Percentiles rank a stretch among this genome's conserved stretches.
Evolutionary conservation across 495 filamentous ascomycete genomes (phyloP).

Genomic region (Trichoderma virens): DNA sequence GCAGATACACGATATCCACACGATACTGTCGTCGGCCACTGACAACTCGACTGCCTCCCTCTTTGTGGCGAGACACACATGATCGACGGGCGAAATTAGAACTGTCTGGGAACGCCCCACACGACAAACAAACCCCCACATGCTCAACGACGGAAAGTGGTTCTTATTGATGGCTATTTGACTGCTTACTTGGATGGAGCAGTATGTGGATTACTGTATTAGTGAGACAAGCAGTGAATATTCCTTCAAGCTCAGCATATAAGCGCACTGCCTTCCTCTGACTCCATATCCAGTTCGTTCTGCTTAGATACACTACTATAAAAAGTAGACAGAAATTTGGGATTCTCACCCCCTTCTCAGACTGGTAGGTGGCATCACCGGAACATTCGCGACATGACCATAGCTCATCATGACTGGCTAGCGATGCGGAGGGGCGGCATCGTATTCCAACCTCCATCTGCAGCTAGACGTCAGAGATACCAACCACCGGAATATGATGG

Average conservation of each 20-base stretch:
- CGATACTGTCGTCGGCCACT: background rate
- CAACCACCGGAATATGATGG: background rate
- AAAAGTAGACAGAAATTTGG: too few species aligned
- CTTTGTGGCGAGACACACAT: background rate
- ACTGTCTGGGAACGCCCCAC: background rate
- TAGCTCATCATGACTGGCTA: background rate
- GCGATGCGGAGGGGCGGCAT: background rate
- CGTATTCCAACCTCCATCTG: background rate
- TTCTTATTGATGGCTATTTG: background rate
- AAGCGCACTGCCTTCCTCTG: too few species aligned
- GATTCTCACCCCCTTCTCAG: too few species aligned
- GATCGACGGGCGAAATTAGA: background rate
- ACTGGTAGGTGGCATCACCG: too few species aligned
- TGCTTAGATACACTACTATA: too few species aligned
- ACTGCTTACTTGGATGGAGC: too few species aligned
- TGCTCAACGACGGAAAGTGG: background rate
- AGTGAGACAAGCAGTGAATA: too few species aligned
- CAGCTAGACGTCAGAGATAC: background rate
- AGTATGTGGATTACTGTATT: too few species aligned
- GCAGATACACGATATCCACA: background rate
- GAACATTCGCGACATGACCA: background rate
- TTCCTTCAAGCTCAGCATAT: too few species aligned
- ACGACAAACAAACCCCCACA: background rate
- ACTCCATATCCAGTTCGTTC: too few species aligned
- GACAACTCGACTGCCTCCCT: background rate